phyloP scores from a whole-genome alignment of 2,329 filamentous ascomycete species.

The Colletotrichum tropicicola region DNA sequence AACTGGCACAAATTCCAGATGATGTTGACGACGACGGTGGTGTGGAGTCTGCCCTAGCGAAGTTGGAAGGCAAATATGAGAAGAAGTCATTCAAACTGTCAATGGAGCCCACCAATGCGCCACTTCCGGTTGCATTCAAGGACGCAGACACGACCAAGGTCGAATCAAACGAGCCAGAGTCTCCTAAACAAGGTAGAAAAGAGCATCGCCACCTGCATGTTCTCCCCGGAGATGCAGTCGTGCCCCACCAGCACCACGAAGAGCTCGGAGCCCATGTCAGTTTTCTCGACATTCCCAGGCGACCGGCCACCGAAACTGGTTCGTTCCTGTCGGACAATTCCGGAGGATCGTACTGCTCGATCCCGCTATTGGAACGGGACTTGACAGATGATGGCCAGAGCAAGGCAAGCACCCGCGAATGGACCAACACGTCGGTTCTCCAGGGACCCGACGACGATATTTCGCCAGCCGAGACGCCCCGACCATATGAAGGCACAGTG shows the following conservation, averaged over 20 bases:
- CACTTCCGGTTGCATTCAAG: slow-evolving; percentile 33
- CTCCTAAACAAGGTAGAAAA: slow-evolving; percentile 48
- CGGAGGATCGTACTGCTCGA: slow-evolving; percentile 78
- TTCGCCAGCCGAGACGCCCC: slow-evolving; percentile 20
- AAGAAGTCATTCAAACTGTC: slow-evolving; percentile 56
- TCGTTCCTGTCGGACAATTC: slow-evolving; percentile 70
- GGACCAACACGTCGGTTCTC: slow-evolving; percentile 65
- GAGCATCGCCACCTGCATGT: slow-evolving; percentile 57
- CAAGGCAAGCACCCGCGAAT: slow-evolving; percentile 52
- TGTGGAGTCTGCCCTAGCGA: slow-evolving; percentile 90
- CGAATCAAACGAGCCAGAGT: slow-evolving; percentile 33
- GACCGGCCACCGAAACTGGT: slow-evolving; percentile 44
- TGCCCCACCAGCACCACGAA: slow-evolving; percentile 35
- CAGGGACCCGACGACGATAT: slow-evolving; percentile 54
- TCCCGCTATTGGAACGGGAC: slow-evolving; percentile 78
- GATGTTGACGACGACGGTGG: slow-evolving; percentile 82
- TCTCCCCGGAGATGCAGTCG: slow-evolving; percentile 43
- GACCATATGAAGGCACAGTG: slow-evolving; percentile 27
- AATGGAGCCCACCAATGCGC: slow-evolving; percentile 44
- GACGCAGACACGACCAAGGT: neutral
- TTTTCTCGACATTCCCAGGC: slow-evolving; percentile 35
- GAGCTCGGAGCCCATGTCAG: slow-evolving; percentile 33
- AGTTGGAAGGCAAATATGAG: slow-evolving; percentile 88
- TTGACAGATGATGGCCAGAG: slow-evolving; percentile 59
- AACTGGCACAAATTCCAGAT: slow-evolving; percentile 88